phyloP scores from a whole-genome alignment of 805 yeast genomes.

The Spathaspora hagerdaliae region DNA sequence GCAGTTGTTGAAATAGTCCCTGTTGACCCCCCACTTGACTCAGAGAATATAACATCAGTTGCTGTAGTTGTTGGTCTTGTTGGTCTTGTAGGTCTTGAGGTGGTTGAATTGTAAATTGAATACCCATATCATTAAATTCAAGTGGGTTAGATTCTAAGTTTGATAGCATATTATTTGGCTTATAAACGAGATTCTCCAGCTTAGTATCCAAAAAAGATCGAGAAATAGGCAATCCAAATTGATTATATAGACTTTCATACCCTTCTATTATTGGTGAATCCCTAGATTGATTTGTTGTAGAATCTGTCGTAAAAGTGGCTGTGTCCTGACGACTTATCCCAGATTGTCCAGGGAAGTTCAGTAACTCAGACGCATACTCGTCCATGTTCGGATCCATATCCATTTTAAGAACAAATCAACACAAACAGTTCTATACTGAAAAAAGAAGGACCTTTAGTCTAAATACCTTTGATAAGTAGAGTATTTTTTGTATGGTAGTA shows the following conservation, averaged over 20 bases:
- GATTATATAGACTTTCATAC: conserved; percentile 2
- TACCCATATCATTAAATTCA: conserved; percentile 1
- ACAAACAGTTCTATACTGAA: no score
- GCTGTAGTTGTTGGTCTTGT: conserved; percentile 1
- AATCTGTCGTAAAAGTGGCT: neutral
- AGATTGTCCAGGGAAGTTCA: neutral
- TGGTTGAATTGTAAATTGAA: neutral
- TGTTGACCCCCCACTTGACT: neutral
- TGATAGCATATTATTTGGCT: neutral
- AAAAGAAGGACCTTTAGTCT: no score
- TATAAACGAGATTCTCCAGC: neutral
- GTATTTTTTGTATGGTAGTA: no score
- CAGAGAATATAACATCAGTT: neutral
- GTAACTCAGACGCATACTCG: conserved; percentile 5
- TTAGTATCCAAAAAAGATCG: neutral
- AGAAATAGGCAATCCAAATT: conserved; percentile 1
- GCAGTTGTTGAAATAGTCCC: neutral
- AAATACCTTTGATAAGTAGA: no score
- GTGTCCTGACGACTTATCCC: neutral
- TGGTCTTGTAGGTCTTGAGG: conserved; percentile 1
- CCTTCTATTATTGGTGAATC: conserved; percentile 1
- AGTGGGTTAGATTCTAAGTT: conserved; percentile 5
- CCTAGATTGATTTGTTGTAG: neutral
- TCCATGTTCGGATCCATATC: conserved; percentile 6
- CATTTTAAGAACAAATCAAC: neutral